Percentiles rank a stretch among this genome's conserved stretches.
phyloP scores from a whole-genome alignment of 2,329 filamentous ascomycete genomes.

The Lecanicillium sp. region DNA sequence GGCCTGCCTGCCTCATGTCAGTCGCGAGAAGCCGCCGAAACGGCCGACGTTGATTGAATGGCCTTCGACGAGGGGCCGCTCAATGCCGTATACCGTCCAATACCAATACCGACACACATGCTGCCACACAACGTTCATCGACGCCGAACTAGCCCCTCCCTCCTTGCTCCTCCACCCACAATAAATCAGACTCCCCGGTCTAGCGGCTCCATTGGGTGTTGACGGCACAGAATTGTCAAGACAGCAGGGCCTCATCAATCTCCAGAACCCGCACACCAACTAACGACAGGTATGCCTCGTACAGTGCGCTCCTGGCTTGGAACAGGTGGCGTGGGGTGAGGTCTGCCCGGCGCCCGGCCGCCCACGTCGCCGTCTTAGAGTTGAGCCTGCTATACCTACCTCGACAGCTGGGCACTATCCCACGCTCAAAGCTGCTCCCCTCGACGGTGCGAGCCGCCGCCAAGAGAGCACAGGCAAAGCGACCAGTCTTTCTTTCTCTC shows the following conservation, averaged over 20 bases:
- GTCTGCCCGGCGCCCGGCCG: too few species aligned
- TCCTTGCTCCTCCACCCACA: slow-evolving; percentile 6
- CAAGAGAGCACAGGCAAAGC: too few species aligned
- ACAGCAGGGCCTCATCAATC: neutral
- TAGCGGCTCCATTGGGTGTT: neutral
- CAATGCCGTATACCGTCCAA: neutral
- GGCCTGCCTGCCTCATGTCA: too few species aligned
- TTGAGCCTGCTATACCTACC: neutral
- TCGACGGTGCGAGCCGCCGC: too few species aligned
- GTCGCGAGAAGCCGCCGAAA: neutral
- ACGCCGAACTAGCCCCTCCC: neutral
- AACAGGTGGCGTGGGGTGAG: too few species aligned
- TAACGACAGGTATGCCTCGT: neutral
- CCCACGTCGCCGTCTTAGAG: neutral
- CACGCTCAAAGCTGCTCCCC: neutral
- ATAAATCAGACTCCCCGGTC: neutral
- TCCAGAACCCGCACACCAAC: neutral
- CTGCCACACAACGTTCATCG: neutral
- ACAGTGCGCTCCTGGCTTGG: too few species aligned
- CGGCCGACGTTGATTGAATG: neutral
- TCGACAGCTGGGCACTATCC: neutral
- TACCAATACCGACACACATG: neutral
- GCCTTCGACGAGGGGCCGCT: too few species aligned
- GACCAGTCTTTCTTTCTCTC: too few species aligned
- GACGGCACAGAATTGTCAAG: neutral